These are phyloP conservation scores for Skeletonema grethae DNA, from an alignment of 108 stramenopile genomes.

Conservation along the genomic window DNA sequence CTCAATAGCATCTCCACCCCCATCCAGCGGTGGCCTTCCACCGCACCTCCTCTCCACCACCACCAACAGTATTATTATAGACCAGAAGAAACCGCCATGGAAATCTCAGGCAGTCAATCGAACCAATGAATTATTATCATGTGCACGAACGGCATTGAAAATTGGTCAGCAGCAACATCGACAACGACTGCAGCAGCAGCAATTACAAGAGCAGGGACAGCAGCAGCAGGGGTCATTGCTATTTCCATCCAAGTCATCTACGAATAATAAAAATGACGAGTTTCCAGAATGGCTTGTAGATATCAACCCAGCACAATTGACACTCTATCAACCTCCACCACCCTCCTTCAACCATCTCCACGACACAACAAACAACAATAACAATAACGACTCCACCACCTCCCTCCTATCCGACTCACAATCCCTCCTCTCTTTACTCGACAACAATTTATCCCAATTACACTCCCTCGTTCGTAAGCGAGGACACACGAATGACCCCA, in stretches of 20 bases:
- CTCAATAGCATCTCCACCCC: not conserved
- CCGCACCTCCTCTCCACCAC: not conserved
- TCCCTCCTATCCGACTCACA: conserved; percentile 62
- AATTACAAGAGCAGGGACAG: not conserved
- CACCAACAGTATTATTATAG: not conserved
- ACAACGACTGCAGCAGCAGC: conserved; percentile 12
- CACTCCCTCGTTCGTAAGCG: conserved; percentile 68
- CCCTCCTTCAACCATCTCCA: not conserved
- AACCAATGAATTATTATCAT: conserved; percentile 73
- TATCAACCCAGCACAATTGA: conserved; percentile 33
- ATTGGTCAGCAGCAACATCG: conserved; percentile 54
- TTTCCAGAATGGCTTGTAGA: conserved; percentile 44
- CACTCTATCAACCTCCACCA: conserved; percentile 20
- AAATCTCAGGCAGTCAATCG: conserved; percentile 65
- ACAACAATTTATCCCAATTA: conserved; percentile 58
- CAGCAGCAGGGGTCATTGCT: conserved; percentile 5
- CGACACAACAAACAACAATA: not conserved
- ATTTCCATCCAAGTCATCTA: not conserved
- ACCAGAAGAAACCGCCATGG: conserved; percentile 13
- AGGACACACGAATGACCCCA: conserved; percentile 88
- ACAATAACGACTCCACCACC: conserved; percentile 7
- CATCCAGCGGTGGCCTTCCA: not conserved
- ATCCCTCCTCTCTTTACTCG: conserved; percentile 60
- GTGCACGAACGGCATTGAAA: conserved; percentile 76
- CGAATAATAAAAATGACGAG: not conserved